Conservation (phyloP, 2,329 filamentous ascomycete genomes). For the Talaromyces sp. region DNA sequence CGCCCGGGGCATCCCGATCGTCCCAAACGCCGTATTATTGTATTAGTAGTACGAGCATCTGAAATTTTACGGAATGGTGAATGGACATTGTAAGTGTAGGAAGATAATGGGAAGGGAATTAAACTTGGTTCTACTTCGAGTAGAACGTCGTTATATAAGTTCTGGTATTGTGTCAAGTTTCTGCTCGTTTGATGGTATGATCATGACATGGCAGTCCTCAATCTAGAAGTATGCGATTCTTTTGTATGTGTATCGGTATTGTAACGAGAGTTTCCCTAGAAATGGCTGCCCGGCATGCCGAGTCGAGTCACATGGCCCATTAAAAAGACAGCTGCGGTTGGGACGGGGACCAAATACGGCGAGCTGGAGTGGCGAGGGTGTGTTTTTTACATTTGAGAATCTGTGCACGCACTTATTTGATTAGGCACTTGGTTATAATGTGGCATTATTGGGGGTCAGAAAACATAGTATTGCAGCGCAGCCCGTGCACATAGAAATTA, state of each 20-base stretch:
- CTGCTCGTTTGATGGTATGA: not conserved
- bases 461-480: too few species aligned
- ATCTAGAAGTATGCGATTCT: not conserved
- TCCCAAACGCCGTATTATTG: not conserved
- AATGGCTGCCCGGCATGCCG: not conserved
- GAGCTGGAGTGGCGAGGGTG: not conserved
- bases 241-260: not conserved
- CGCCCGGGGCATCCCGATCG: not conserved
- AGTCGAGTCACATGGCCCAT: not conserved
- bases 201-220: not conserved
- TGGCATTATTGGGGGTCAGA: too few species aligned
- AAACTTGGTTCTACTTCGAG: constrained; percentile 27
- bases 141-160: not conserved
- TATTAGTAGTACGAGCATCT: not conserved
- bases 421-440: too few species aligned
- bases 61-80: not conserved
- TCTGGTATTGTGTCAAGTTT: not conserved
- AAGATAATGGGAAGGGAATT: constrained; percentile 31
- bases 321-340: not conserved
- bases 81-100: not conserved
- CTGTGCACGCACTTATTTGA: not conserved
- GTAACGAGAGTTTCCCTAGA: not conserved
- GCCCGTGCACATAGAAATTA: not conserved
- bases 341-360: not conserved
- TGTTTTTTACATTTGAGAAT: not conserved